Evolutionary conservation across 2,329 filamentous ascomycete species (phyloP).

Genomic region (Fusarium transvaalense): DNA sequence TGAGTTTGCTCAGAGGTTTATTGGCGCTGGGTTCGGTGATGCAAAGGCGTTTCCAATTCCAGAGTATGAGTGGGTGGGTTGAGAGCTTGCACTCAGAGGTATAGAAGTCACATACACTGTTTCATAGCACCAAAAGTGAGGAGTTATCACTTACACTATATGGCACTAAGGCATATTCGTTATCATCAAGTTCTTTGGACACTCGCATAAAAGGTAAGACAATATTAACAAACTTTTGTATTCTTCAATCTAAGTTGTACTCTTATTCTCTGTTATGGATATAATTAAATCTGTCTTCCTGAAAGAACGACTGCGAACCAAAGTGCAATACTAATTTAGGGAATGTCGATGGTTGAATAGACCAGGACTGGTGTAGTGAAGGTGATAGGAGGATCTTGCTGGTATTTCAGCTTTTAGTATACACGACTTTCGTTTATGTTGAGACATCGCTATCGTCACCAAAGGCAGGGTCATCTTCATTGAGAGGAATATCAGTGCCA

Average conservation of each 20-base stretch:
- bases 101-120: too few species aligned
- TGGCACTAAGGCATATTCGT: too few species aligned
- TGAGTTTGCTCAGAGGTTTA: conserved; percentile 45
- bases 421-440: background rate
- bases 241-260: conserved; percentile 1
- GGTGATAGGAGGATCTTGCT: background rate
- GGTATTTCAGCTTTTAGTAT: background rate
- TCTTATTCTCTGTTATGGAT: background rate
- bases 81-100: too few species aligned
- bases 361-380: background rate
- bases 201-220: too few species aligned
- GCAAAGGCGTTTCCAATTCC: conserved; percentile 52
- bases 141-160: too few species aligned
- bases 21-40: conserved; percentile 45
- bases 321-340: background rate
- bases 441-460: background rate
- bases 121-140: too few species aligned
- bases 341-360: background rate
- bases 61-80: conserved; percentile 51
- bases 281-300: background rate
- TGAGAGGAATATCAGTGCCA: background rate
- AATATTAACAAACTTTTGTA: background rate
- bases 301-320: background rate
- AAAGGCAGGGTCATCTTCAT: background rate
- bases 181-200: too few species aligned